Conservation (phyloP, 1,284 basidiomycete species). For the Naganishia albida region DNA sequence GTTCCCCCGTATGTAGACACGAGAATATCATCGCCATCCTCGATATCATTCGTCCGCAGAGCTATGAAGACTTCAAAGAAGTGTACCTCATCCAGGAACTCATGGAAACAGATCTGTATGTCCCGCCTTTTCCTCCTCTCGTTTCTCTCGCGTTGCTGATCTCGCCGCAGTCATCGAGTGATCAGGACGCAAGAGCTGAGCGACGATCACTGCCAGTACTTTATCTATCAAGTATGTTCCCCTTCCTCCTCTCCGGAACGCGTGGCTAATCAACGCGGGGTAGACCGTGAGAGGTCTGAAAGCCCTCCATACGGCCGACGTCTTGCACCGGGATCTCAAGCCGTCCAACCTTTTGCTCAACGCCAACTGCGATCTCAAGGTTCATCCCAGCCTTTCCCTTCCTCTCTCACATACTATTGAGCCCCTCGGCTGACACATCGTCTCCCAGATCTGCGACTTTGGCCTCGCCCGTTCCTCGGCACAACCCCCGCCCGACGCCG, state of each 20-base stretch:
- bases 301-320: conserved; percentile 85
- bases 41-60: conserved; percentile 87
- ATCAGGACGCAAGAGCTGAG: conserved; percentile 76
- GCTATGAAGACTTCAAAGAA: conserved; percentile 89
- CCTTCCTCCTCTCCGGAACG: not conserved
- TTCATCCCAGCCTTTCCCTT: conserved; percentile 47
- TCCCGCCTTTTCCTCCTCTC: not conserved
- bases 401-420: not conserved
- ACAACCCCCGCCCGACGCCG: conserved; percentile 74
- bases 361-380: conserved; percentile 92
- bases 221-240: conserved; percentile 77
- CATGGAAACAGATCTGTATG: conserved; percentile 69
- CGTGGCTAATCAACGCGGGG: conserved; percentile 7
- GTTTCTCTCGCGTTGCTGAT: not conserved
- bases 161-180: conserved; percentile 61
- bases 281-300: conserved; percentile 86
- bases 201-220: conserved; percentile 92
- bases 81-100: conserved; percentile 70
- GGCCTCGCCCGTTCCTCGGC: conserved; percentile 79
- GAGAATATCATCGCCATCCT: conserved; percentile 81
- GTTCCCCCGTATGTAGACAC: conserved; percentile 52
- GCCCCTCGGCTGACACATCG: not conserved
- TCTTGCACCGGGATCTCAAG: conserved; percentile 86
- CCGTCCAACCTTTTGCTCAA: conserved; percentile 90
- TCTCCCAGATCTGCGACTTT: conserved; percentile 82